These are phyloP conservation scores for Phytophthora hibernalis DNA, from an alignment of 352 stramenopile species.

Conservation along the genomic window DNA sequence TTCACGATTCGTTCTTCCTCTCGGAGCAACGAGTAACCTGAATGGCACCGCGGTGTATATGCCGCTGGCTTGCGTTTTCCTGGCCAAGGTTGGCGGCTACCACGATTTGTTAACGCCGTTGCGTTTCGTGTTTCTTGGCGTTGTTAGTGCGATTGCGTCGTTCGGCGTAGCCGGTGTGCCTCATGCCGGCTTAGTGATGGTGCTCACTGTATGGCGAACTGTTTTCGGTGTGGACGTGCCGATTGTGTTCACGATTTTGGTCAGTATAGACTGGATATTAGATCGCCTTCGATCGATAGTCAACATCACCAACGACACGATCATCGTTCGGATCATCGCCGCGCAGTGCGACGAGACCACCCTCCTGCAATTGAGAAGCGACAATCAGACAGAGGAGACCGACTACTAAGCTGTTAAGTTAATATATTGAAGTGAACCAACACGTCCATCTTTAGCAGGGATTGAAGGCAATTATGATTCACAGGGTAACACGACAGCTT, in stretches of 20 bases:
- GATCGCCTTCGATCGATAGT: constrained; percentile 76
- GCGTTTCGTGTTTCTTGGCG: constrained; percentile 66
- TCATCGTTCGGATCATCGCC: constrained; percentile 81
- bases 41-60: constrained; percentile 84
- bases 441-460: neutral
- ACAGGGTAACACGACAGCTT: neutral
- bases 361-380: constrained; percentile 27
- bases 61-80: constrained; percentile 73
- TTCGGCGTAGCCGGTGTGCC: constrained; percentile 78
- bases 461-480: constrained; percentile 5
- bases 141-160: constrained; percentile 73
- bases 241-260: constrained; percentile 68
- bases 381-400: constrained; percentile 39
- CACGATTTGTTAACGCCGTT: constrained; percentile 59
- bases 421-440: constrained; percentile 31
- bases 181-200: constrained; percentile 77
- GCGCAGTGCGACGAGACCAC: constrained; percentile 69
- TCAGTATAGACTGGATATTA: constrained; percentile 77
- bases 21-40: constrained; percentile 76
- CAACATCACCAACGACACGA: constrained; percentile 88
- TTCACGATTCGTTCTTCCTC: constrained; percentile 68
- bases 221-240: constrained; percentile 69
- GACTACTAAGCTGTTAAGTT: constrained; percentile 27
- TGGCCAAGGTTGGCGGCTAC: constrained; percentile 71
- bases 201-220: constrained; percentile 81